Percentiles rank a stretch among this genome's conserved stretches.
Conservation (phyloP, 1,284 basidiomycete genomes). For the Malassezia slooffiae region DNA sequence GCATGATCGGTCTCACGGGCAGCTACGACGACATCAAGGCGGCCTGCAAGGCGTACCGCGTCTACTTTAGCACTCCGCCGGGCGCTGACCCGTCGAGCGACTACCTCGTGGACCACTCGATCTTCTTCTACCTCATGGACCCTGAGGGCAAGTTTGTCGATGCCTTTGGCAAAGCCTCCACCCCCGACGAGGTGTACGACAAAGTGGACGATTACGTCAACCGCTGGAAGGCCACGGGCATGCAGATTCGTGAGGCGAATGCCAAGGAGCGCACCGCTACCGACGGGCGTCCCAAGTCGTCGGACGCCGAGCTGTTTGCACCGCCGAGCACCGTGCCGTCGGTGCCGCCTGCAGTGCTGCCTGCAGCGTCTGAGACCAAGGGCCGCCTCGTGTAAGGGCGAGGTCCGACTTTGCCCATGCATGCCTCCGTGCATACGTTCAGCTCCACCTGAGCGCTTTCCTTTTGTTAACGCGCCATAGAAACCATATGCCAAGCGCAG, state of each 20-base stretch:
- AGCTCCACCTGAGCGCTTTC: too few relatives aligned
- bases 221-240: conserved; percentile 49
- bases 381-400: neutral
- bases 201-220: conserved; percentile 52
- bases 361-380: too few relatives aligned
- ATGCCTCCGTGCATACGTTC: neutral
- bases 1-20: conserved; percentile 77
- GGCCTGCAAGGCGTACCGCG: conserved; percentile 85
- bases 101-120: conserved; percentile 69
- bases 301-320: conserved; percentile 10
- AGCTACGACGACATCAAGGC: conserved; percentile 73
- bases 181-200: conserved; percentile 58
- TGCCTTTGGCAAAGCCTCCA: conserved; percentile 79
- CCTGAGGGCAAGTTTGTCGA: conserved; percentile 85
- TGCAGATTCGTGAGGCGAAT: conserved; percentile 40
- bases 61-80: conserved; percentile 91
- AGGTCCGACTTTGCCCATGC: neutral
- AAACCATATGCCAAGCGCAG: too few relatives aligned
- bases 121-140: conserved; percentile 98
- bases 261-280: conserved; percentile 59
- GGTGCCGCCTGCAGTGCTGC: conserved; percentile 3
- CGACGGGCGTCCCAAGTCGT: conserved; percentile 19
- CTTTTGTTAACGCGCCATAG: too few relatives aligned
- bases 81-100: conserved; percentile 63
- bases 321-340: conserved; percentile 8